Evolutionary conservation across 257 asterid genomes (phyloP), one percentile per base, ranked within the genome.

Genomic region (Jacaranda mimosifolia): DNA sequence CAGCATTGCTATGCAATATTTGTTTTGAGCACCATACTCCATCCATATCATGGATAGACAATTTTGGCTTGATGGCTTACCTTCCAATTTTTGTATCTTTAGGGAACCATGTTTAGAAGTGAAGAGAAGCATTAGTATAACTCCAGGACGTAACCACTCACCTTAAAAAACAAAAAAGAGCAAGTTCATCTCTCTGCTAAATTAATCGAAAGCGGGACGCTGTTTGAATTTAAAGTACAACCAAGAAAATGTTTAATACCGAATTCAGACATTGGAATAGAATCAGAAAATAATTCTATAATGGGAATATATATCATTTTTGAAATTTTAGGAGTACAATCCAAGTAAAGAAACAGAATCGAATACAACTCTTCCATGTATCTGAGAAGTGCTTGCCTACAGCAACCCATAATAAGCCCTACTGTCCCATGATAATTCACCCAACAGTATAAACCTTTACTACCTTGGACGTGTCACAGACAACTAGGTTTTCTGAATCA

Each of bases 381-480:
- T 26, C 32, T 26, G 32, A 26, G 32, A 26, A 6, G 78, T n/a
- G 42, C n/a, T 21, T 19, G 55, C 18, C 26, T 26, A 48, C 21
- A 36, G 67, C 12, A 53, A 36, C 59, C 7, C 43, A 38, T 11
- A 73, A 38, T 11, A 73, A 46, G 66, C 68, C n/a, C 56, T 26
- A 74, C 6, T 12, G 57, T n/a, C 59, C 63, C 35, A 9, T 10
- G 43, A 51, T 21, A 39, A 63, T 52, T 84, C 77, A 90, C 39
- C 89, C 72, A 42, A 93, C 72, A 5, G 86, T 91, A 79, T 86
- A 91, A 78, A 96, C 91, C 86, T 96, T 96, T 40, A 91, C 97
- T 39, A 88, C 74, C 71, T 88, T 96, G 70, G 99, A 96, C 43
- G 98, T 92, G 71, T 96, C 97, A 14, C 99, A 96, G 10, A 93